Base-by-base conservation (phyloP, 129 eudicot genomes). In the Artemisia tridentata region DNA sequence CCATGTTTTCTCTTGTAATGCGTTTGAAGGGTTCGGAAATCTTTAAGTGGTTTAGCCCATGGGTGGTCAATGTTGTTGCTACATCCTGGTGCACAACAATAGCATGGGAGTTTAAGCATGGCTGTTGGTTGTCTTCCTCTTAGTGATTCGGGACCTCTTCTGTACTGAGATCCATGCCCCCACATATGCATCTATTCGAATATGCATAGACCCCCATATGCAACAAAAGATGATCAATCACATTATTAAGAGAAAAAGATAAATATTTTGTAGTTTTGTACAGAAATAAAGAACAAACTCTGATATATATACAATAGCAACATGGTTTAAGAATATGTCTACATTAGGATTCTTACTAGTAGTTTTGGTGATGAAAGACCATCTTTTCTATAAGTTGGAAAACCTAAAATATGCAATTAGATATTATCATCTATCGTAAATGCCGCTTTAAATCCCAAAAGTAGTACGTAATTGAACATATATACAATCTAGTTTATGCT, bases 1-100 rank as follows among this genome's bases (percentile, higher is more conserved):
- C 96, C 96, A 25, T 90, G 96, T 55, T 90, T 90, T 38, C 96
- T 63, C 72, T 86, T 90, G 88, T 90, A 90, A 72, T 90, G 96
- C 2, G 91, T 90, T 41, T 90, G 96, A 43, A 90, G 91, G 25
- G 95, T 90, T 49, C 91, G 63, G 50, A 90, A 90, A 65, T 90
- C 96, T 77, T 90, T 90, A 8, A 90, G 77, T 27, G 96, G 96
- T 77, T 75, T 90, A 41, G 96, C 82, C 80, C 84, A 80, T 14
- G 96, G 96, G 69, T 90, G 91, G n/a, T 80, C 82, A 41, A 90
- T 90, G 86, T 86, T 86, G 86, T 90, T 86, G 84, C 74, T 78
- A 74, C 96, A 90, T 14, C 95, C 96, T 53, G 82, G 88, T 13
- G 96, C 88, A 77, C 95, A 90, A 72, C 96, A 90, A 9, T 90